Conservation (phyloP, 225 moss, liverwort and hornwort genomes). For the Pseudisothecium myosuroides region DNA sequence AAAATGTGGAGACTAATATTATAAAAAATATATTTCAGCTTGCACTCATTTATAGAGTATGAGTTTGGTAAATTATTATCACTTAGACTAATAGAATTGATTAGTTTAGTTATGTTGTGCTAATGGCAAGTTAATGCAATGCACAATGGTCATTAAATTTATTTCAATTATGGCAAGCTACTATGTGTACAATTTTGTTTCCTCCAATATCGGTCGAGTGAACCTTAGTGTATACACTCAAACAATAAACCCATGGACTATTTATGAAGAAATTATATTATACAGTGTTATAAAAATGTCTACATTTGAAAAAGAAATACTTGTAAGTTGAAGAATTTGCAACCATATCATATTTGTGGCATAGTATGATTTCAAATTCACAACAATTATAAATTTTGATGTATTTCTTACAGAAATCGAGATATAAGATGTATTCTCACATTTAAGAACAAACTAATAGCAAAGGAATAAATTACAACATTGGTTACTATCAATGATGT, state of each 20-base stretch:
- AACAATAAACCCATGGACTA: neutral
- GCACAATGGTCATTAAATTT: too few species aligned
- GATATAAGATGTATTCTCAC: too few species aligned
- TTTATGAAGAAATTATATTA: neutral
- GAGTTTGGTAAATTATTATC: neutral
- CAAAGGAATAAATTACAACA: neutral
- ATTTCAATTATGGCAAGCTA: neutral
- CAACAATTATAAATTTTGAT: neutral
- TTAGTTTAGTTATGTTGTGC: neutral
- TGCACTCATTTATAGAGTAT: too few species aligned
- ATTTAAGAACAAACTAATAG: neutral
- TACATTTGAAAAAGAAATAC: neutral
- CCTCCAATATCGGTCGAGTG: accelerated
- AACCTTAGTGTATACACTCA: neutral
- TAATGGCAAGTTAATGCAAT: neutral
- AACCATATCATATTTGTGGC: neutral
- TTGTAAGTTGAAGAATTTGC: neutral
- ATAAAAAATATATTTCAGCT: neutral
- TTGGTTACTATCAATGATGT: neutral
- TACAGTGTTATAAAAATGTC: too few species aligned
- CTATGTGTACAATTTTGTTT: neutral
- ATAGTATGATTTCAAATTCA: neutral
- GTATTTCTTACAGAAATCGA: neutral
- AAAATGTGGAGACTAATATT: too few species aligned
- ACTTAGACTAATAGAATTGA: neutral